Evolutionary conservation across 202 grass and related monocot species (phyloP).

Genomic region (Elaeis oleifera): DNA sequence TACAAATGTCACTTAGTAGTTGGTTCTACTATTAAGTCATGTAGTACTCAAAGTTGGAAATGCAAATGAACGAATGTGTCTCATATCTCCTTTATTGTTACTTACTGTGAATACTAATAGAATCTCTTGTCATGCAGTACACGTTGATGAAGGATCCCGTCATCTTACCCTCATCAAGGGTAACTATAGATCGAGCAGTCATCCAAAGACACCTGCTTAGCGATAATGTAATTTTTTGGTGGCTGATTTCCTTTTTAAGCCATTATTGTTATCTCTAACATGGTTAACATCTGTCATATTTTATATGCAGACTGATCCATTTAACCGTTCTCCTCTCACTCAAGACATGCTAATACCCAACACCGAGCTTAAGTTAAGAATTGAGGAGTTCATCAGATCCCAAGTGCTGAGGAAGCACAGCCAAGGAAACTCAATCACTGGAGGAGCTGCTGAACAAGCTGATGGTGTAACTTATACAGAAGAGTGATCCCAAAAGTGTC

Average conservation of each 20-base stretch:
- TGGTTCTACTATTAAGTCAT: too few species aligned
- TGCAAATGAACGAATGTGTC: too few species aligned
- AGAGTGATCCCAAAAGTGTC: slow-evolving; percentile 4
- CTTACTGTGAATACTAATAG: background rate
- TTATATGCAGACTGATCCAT: slow-evolving; percentile 67
- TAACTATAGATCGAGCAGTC: too few species aligned
- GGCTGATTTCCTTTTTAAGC: slow-evolving; percentile 7
- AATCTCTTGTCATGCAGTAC: slow-evolving; percentile 13
- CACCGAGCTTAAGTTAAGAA: slow-evolving; percentile 57
- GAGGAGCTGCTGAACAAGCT: slow-evolving; percentile 7
- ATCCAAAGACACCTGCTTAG: too few species aligned
- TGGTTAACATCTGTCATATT: background rate
- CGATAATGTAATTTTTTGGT: slow-evolving; percentile 27
- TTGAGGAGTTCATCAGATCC: slow-evolving; percentile 67
- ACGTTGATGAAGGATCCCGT: too few species aligned
- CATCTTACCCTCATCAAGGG: too few species aligned
- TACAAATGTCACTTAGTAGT: too few species aligned
- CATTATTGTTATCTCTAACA: slow-evolving; percentile 1
- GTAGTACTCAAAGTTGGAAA: too few species aligned
- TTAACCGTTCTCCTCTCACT: slow-evolving; percentile 89
- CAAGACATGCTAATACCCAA: slow-evolving; percentile 91
- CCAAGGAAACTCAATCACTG: background rate
- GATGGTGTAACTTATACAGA: slow-evolving; percentile 28
- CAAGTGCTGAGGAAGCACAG: slow-evolving; percentile 21
- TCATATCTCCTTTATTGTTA: too few species aligned